Base-by-base conservation (phyloP, 2,329 filamentous ascomycete genomes). In the Hypoxylon sp. region DNA sequence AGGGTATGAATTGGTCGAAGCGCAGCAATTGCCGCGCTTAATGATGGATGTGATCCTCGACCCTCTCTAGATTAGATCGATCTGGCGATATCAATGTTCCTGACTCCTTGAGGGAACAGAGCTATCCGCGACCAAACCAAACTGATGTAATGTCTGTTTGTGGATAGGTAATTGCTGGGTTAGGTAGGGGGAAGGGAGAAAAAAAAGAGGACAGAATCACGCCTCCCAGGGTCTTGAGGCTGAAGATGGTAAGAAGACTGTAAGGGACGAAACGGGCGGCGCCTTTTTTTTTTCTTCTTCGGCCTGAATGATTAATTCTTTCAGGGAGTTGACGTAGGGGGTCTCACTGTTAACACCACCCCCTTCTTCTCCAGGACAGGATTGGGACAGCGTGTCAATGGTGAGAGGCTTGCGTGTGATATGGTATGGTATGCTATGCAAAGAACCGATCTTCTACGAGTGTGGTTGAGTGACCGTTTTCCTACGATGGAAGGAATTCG, bases 401-500 rank as follows among this genome's bases (percentile, higher is more conserved):
- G 38, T 48, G 26, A 30, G 41, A 54, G 45, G 50, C 40, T 55
- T 50, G 47, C 23, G 37, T 36, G 15, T 35, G 40, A n/a, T 44
- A 31, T 21, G 26, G 49, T 38, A 30, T 19, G 29, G 32, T 32
- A 41, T 55, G n/a, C n/a, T n/a, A 50, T 51, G 51, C 42, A 45
- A 23, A 54, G 41, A 49, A 49, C 34, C 21, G 47, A 55, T 41
- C 29, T 48, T 35, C 38, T 35, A 55, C 19, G 26, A 35, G 30
- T 46, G 51, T 21, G 36, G 29, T 41, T 48, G 38, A 45, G 40
- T 51, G 51, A 44, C 34, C 17, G 17, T 52, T 45, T 45, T 9
- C 34, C 54, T 45, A 53, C 51, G 53, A 60, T 53, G 51, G 62
- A 63, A 60, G 61, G 66, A 69, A 68, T 57, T 62, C 41, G 51